phyloP scores from a whole-genome alignment of 192 early-diverging fungal genomes.

The Podila horticola region DNA sequence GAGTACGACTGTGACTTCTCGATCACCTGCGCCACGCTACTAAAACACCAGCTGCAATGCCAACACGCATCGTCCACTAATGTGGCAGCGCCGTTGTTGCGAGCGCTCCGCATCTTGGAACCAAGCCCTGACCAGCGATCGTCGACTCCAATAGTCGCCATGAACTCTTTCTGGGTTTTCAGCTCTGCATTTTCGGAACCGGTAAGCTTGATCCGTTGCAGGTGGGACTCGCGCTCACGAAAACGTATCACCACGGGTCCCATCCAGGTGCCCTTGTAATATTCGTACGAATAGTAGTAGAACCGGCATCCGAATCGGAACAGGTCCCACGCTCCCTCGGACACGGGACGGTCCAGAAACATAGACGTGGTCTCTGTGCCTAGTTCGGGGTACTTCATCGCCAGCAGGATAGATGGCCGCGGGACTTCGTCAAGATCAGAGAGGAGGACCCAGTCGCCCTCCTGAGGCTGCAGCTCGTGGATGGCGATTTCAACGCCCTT shows the following conservation, averaged over 20 bases:
- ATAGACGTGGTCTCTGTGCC: neutral
- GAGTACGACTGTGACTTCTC: slow-evolving; percentile 13
- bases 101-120: neutral
- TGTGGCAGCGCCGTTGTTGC: neutral
- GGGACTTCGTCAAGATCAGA: slow-evolving; percentile 21
- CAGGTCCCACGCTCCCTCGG: neutral
- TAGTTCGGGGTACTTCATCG: slow-evolving; percentile 16
- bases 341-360: slow-evolving; percentile 1
- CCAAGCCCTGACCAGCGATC: slow-evolving; percentile 2
- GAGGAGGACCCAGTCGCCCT: slow-evolving; percentile 15
- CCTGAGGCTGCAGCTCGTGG: neutral
- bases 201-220: neutral
- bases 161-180: neutral
- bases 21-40: neutral
- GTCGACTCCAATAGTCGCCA: neutral
- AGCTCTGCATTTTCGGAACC: neutral
- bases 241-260: slow-evolving; percentile 8
- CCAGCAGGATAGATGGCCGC: neutral
- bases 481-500: neutral
- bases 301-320: slow-evolving; percentile 14
- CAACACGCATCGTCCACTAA: slow-evolving; percentile 1
- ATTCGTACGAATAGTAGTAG: slow-evolving; percentile 21
- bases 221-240: neutral
- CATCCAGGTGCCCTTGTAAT: slow-evolving; percentile 6
- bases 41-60: slow-evolving; percentile 21